These are phyloP conservation scores for Candida silvicultrix DNA, from an alignment of 805 yeast species.

Conservation along the genomic window DNA sequence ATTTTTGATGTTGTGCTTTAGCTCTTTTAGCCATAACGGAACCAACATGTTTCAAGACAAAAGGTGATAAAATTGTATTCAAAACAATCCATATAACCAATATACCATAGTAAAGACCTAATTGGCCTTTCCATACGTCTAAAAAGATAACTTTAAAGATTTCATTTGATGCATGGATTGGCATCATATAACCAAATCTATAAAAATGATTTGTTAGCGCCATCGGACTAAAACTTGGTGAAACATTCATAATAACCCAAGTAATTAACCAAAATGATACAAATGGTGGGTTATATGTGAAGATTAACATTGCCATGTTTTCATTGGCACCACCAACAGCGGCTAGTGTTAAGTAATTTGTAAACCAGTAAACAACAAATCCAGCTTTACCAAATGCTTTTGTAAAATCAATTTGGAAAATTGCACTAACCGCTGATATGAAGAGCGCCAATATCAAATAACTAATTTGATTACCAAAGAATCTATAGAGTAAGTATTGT, in stretches of 20 bases:
- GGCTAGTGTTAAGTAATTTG: conserved; percentile 59
- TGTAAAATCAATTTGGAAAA: conserved; percentile 59
- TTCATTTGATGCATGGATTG: conserved; percentile 61
- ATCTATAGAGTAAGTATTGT: conserved; percentile 48
- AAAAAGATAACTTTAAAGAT: conserved; percentile 54
- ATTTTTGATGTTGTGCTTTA: conserved; percentile 3
- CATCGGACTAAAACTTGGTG: conserved; percentile 64
- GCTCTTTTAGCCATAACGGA: conserved; percentile 28
- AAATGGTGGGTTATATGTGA: conserved; percentile 52
- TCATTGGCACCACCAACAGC: conserved; percentile 78
- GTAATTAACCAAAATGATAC: conserved; percentile 67
- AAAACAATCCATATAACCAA: conserved; percentile 55
- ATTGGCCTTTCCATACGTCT: conserved; percentile 45
- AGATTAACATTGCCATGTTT: conserved; percentile 45
- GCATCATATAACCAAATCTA: conserved; percentile 62
- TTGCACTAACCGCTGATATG: conserved; percentile 54
- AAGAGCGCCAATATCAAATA: conserved; percentile 54
- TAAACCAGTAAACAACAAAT: conserved; percentile 69
- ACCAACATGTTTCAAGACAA: conserved; percentile 37
- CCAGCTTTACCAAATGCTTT: conserved; percentile 60
- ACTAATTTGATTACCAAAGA: conserved; percentile 41
- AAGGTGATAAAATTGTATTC: conserved; percentile 36
- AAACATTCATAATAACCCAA: conserved; percentile 63
- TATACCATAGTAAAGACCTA: conserved; percentile 59
- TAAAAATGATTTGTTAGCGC: conserved; percentile 51